phyloP scores from a whole-genome alignment of 805 yeast genomes.

The Yamadazyma philogaea region DNA sequence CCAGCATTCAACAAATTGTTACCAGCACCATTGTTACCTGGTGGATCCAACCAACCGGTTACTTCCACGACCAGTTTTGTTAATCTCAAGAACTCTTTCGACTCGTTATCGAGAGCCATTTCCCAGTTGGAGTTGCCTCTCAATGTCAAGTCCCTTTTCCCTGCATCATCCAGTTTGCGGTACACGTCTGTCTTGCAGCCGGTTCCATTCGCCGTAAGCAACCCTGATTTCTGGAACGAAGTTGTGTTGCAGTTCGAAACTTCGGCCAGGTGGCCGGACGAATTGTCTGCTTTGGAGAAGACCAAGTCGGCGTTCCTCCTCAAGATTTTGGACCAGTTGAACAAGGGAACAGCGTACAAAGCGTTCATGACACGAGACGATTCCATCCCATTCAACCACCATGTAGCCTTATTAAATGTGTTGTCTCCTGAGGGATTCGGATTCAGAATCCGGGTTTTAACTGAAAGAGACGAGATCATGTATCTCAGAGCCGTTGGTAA shows the following conservation, averaged over 20 bases:
- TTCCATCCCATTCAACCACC: conserved; percentile 61
- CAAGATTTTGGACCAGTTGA: conserved; percentile 50
- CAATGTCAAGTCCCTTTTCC: conserved; percentile 63
- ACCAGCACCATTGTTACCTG: conserved; percentile 61
- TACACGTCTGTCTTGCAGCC: conserved; percentile 76
- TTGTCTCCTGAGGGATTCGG: conserved; percentile 90
- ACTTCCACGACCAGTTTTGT: conserved; percentile 32
- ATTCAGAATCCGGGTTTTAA: conserved; percentile 68
- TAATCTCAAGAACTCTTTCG: conserved; percentile 42
- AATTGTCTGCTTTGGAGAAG: conserved; percentile 75
- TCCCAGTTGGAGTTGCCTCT: conserved; percentile 59
- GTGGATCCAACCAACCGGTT: conserved; percentile 52
- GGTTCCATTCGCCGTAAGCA: conserved; percentile 71
- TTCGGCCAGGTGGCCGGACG: conserved; percentile 95
- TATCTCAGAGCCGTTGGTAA: conserved; percentile 70
- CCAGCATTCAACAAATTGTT: conserved; percentile 47
- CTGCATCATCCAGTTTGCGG: conserved; percentile 73
- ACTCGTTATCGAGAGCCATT: conserved; percentile 47
- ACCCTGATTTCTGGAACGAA: conserved; percentile 77
- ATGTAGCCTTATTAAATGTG: conserved; percentile 57
- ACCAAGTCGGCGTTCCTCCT: conserved; percentile 87
- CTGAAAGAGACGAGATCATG: conserved; percentile 79
- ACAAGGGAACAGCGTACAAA: conserved; percentile 52
- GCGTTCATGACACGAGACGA: conserved; percentile 62
- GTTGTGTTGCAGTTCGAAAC: conserved; percentile 83